phyloP scores from a whole-genome alignment of 2,329 filamentous ascomycete species.

The Drechslerella coelobrocha region DNA sequence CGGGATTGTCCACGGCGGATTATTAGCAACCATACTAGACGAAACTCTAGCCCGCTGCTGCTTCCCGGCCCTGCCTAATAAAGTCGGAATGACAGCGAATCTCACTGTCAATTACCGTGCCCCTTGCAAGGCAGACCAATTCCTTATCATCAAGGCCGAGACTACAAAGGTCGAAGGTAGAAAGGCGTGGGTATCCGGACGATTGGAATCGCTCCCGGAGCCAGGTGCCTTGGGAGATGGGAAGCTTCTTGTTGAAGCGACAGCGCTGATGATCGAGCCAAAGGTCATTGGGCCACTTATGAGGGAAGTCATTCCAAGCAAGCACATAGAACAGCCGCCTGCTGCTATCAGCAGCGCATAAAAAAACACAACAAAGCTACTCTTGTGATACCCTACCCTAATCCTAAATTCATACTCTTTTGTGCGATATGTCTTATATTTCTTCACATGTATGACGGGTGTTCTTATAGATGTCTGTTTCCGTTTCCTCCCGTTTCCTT shows the following conservation, averaged over 20 bases:
- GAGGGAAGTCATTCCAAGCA: conserved; percentile 45
- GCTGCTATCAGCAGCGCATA: conserved; percentile 23
- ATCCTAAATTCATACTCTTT: neutral
- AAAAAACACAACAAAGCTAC: neutral
- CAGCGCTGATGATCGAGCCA: conserved; percentile 86
- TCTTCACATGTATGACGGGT: neutral
- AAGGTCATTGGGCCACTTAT: conserved; percentile 69
- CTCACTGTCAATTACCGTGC: conserved; percentile 82
- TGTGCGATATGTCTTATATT: neutral
- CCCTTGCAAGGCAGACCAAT: conserved; percentile 76
- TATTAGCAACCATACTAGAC: conserved; percentile 90
- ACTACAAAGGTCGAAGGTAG: conserved; percentile 87
- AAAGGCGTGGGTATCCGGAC: conserved; percentile 91
- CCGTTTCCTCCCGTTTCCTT: neutral
- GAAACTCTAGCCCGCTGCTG: conserved; percentile 87
- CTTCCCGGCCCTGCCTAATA: conserved; percentile 85
- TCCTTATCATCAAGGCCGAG: conserved; percentile 77
- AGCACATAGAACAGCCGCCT: conserved; percentile 5
- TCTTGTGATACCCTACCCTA: neutral
- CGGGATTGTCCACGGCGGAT: conserved; percentile 86
- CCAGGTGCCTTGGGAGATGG: conserved; percentile 60
- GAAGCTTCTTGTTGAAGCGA: conserved; percentile 77
- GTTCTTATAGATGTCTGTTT: neutral
- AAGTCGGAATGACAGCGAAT: conserved; percentile 84
- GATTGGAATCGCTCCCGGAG: conserved; percentile 77